These are phyloP conservation scores for Rhizophagus sp. DNA, from an alignment of 192 early-diverging fungal species.

Conservation along the genomic window DNA sequence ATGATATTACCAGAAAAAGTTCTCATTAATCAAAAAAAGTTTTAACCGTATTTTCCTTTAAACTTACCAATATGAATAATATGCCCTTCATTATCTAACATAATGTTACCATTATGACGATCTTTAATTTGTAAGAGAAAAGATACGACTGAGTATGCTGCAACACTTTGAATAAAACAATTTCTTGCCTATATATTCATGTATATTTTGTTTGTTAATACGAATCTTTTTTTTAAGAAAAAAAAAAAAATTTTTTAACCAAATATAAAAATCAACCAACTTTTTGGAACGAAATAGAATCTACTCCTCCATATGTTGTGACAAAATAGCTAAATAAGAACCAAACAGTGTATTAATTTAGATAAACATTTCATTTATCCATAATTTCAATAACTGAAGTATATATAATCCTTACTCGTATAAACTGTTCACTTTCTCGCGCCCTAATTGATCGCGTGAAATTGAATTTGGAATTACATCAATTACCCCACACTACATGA, in stretches of 20 bases:
- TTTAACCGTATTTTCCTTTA: background rate
- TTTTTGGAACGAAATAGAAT: slow-evolving; percentile 85
- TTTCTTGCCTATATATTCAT: slow-evolving; percentile 65
- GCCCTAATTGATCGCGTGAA: slow-evolving; percentile 95
- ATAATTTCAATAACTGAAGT: too few species aligned
- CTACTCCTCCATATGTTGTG: slow-evolving; percentile 85
- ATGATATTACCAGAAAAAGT: background rate
- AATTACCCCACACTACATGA: slow-evolving; percentile 84
- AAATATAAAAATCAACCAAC: slow-evolving; percentile 1
- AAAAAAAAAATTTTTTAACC: background rate
- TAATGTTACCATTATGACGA: slow-evolving; percentile 99
- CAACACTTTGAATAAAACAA: slow-evolving; percentile 94
- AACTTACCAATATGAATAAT: slow-evolving; percentile 89
- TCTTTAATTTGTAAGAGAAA: slow-evolving; percentile 98
- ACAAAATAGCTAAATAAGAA: slow-evolving; percentile 69
- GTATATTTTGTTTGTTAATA: slow-evolving; percentile 1
- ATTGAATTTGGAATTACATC: slow-evolving; percentile 97
- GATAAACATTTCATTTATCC: too few species aligned
- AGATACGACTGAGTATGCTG: slow-evolving; percentile 93
- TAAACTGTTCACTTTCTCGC: slow-evolving; percentile 97
- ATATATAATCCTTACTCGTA: slow-evolving; percentile 55
- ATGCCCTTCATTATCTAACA: slow-evolving; percentile 96
- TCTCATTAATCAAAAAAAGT: background rate
- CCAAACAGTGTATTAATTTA: background rate
- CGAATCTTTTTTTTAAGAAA: background rate